These are phyloP conservation scores for Monosporascus sp. DNA, from an alignment of 2,329 filamentous ascomycete genomes.

Conservation along the genomic window DNA sequence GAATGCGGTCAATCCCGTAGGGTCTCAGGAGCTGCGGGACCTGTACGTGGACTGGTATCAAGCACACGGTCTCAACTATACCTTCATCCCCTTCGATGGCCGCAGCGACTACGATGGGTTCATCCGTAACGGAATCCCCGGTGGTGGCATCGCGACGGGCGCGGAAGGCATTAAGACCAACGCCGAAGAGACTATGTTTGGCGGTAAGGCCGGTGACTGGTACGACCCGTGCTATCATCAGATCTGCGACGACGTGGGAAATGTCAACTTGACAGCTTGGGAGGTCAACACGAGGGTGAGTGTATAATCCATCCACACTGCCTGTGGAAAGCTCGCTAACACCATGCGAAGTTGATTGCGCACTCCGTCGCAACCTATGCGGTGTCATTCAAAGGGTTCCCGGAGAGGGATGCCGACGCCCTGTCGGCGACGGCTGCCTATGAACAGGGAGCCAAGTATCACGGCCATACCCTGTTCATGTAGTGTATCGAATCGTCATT, in stretches of 20 bases:
- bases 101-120: slow-evolving; percentile 77
- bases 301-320: background rate
- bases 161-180: slow-evolving; percentile 72
- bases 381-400: slow-evolving; percentile 59
- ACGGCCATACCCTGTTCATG: slow-evolving; percentile 42
- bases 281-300: slow-evolving; percentile 55
- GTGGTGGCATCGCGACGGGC: slow-evolving; percentile 71
- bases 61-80: slow-evolving; percentile 57
- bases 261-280: slow-evolving; percentile 57
- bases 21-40: slow-evolving; percentile 63
- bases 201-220: slow-evolving; percentile 60
- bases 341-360: slow-evolving; percentile 51
- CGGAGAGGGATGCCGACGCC: slow-evolving; percentile 39
- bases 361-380: slow-evolving; percentile 69
- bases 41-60: slow-evolving; percentile 65
- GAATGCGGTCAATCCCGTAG: slow-evolving; percentile 63
- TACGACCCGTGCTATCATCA: slow-evolving; percentile 59
- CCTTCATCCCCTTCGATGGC: slow-evolving; percentile 70
- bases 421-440: slow-evolving; percentile 22
- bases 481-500: slow-evolving; percentile 21
- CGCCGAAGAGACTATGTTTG: slow-evolving; percentile 61
- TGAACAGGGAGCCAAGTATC: slow-evolving; percentile 40
- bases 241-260: slow-evolving; percentile 53
- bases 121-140: slow-evolving; percentile 66
- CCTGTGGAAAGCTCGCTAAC: slow-evolving; percentile 10